Evolutionary conservation across 139 green algal genomes (phyloP).

Genomic region (Spirogloea muscicola): DNA sequence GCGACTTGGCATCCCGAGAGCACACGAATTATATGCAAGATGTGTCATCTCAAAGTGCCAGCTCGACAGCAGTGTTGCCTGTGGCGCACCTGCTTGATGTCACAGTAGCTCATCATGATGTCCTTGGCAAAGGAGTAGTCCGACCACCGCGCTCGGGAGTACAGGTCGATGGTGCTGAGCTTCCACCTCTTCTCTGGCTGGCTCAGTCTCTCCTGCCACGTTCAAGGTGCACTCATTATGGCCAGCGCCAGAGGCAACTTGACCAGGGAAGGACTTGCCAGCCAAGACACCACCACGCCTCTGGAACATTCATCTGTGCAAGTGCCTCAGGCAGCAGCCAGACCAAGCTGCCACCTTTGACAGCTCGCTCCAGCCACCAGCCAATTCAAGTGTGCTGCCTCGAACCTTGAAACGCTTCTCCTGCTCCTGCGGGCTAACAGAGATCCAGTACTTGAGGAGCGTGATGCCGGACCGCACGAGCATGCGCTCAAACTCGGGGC

Average conservation of each 20-base stretch:
- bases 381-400: not conserved
- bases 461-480: conserved; percentile 34
- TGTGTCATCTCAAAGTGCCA: not conserved
- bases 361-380: too few species aligned
- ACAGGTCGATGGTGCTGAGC: conserved; percentile 44
- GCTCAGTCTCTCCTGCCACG: conserved; percentile 8
- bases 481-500: conserved; percentile 47
- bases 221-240: not conserved
- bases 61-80: conserved; percentile 15
- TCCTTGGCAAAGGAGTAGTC: conserved; percentile 51
- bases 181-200: conserved; percentile 51
- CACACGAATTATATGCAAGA: not conserved
- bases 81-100: conserved; percentile 15
- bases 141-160: conserved; percentile 25
- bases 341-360: too few species aligned
- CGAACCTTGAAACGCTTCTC: conserved; percentile 41
- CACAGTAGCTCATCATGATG: conserved; percentile 45
- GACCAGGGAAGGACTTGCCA: too few species aligned
- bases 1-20: too few species aligned
- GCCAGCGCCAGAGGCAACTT: not conserved
- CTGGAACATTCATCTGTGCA: too few species aligned
- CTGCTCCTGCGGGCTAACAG: conserved; percentile 47
- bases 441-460: conserved; percentile 54
- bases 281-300: too few species aligned
- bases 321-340: too few species aligned